Conservation (phyloP, 345 rosid species). For the Brassica carinata region DNA sequence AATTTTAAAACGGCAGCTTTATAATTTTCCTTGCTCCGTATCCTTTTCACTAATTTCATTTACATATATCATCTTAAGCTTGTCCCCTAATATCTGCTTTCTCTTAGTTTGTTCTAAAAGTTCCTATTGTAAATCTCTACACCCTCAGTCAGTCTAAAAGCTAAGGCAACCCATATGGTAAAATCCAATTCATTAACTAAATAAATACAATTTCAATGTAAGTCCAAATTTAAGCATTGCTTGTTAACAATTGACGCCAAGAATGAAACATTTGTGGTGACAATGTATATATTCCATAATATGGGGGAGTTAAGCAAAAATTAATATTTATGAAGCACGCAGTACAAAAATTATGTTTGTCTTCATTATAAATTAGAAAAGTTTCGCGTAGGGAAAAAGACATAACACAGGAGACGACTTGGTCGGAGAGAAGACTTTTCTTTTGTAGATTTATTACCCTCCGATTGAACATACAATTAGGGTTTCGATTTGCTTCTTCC, state of each 20-base stretch:
- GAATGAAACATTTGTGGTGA: background rate
- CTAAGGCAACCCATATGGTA: background rate
- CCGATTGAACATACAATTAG: conserved; percentile 24
- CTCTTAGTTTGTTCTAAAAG: background rate
- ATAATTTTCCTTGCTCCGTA: conserved; percentile 18
- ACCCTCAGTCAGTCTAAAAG: background rate
- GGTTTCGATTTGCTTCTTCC: conserved; percentile 20
- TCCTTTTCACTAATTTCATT: background rate
- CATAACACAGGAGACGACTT: conserved; percentile 32
- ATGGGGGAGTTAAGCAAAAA: conserved; percentile 17
- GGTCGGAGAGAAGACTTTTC: conserved; percentile 28
- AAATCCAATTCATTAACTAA: background rate
- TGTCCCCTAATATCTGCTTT: background rate
- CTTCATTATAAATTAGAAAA: conserved; percentile 3
- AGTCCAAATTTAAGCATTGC: background rate
- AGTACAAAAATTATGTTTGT: conserved; percentile 9
- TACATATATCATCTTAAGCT: background rate
- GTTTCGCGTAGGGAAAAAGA: conserved; percentile 37
- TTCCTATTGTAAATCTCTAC: background rate
- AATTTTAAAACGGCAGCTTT: conserved; percentile 23
- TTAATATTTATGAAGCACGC: conserved; percentile 7
- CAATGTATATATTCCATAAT: background rate
- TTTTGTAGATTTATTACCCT: conserved; percentile 22
- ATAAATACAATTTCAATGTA: too few relatives aligned
- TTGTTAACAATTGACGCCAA: background rate